phyloP scores from a whole-genome alignment of 495 filamentous ascomycete genomes.

The Physcia stellaris region DNA sequence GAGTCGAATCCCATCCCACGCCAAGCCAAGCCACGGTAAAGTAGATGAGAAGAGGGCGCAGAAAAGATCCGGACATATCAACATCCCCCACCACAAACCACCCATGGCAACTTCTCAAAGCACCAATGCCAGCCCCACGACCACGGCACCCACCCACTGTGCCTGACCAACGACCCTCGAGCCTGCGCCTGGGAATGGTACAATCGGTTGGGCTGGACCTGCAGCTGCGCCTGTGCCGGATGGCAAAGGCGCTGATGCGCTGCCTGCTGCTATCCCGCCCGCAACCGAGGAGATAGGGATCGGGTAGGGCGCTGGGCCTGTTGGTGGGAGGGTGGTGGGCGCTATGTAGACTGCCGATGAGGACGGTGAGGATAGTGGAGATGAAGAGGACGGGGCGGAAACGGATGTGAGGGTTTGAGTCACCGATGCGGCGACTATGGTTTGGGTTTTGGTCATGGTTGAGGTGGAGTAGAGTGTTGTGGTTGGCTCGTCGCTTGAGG shows the following conservation, averaged over 20 bases:
- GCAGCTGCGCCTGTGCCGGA: not conserved
- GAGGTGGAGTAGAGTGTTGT: not conserved
- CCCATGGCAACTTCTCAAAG: no score
- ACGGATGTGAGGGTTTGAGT: not conserved
- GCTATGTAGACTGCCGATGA: not conserved
- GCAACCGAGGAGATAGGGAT: not conserved
- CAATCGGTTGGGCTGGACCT: not conserved
- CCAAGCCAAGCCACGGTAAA: no score
- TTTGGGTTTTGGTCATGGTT: constrained; percentile 1
- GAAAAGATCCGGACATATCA: no score
- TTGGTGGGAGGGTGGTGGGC: not conserved
- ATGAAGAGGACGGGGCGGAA: not conserved
- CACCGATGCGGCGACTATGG: not conserved
- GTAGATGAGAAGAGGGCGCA: no score
- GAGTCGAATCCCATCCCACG: no score
- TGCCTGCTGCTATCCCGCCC: not conserved
- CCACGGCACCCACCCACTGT: no score
- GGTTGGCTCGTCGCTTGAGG: not conserved
- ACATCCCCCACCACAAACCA: no score
- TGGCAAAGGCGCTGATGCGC: not conserved
- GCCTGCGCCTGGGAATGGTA: not conserved
- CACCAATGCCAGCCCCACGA: no score
- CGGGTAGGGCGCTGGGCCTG: not conserved
- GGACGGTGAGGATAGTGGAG: not conserved
- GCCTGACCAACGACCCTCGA: not conserved